These are phyloP conservation scores for Carex arenaria DNA, from an alignment of 202 grass and related monocot species.

Conservation along the genomic window DNA sequence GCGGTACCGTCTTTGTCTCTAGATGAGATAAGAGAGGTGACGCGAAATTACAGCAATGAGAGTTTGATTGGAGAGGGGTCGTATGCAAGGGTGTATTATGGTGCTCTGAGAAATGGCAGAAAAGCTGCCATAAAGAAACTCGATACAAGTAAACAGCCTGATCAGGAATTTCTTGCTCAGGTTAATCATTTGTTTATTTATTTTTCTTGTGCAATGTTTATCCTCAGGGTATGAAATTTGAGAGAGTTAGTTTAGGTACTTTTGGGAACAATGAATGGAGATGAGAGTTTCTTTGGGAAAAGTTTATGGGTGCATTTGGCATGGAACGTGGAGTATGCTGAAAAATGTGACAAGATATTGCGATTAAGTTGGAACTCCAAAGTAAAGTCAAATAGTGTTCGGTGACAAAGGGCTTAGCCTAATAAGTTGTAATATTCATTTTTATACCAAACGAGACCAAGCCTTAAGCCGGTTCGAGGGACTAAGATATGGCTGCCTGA, in stretches of 20 bases:
- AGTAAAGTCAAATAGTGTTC: background rate
- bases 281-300: background rate
- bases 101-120: constrained; percentile 60
- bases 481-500: background rate
- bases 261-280: background rate
- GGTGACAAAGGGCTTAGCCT: background rate
- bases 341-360: background rate
- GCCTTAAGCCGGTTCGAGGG: background rate
- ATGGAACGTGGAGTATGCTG: background rate
- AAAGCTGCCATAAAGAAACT: constrained; percentile 80
- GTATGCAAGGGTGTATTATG: constrained; percentile 77
- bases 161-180: constrained; percentile 78
- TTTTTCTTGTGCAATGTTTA: background rate
- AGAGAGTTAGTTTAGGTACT: background rate
- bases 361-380: background rate
- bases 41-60: constrained; percentile 73
- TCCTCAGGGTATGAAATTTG: constrained; percentile 15
- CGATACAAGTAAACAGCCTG: constrained; percentile 88
- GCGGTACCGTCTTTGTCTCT: constrained; percentile 61
- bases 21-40: constrained; percentile 76
- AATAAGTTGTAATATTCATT: background rate
- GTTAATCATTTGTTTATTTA: constrained; percentile 26
- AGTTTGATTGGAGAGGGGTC: constrained; percentile 83
- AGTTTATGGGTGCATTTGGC: background rate
- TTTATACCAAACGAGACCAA: background rate